Evolutionary conservation across 192 early-diverging fungal species (phyloP), one percentile per base, ranked within the genome.

Genomic region (Diversispora epigaea): DNA sequence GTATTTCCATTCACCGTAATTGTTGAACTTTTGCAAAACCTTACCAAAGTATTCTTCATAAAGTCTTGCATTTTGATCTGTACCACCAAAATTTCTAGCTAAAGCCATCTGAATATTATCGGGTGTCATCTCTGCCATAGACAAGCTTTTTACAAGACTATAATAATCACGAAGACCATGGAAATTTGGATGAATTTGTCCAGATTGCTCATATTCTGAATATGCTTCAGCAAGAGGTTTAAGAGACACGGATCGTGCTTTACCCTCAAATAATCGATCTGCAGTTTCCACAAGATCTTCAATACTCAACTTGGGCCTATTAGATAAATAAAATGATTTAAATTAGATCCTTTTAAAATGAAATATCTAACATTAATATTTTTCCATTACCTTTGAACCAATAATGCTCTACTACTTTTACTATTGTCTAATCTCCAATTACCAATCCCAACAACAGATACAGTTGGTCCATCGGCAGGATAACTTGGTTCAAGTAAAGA

Each of bases 391-490:
- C 75, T 67, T 54, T 66, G 64, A 49, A 76, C 64, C 6, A 76
- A 43, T 55, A 76, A 25, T 10, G 75, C 75, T 39, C 75, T 52
- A 47, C 65, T 68, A 12, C 44, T 66, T 54, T 76, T 76, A 56
- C 75, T 76, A 76, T 60, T 68, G 43, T 76, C 75, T 43, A 76
- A 55, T 55, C 75, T 46, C 75, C 75, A 76, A 56, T 76, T 76
- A 32, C 46, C 25, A 22, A 76, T 76, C 45, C 75, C 75, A 19
- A 76, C 68, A 12, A 76, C 64, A 43, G 75, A 39, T 4, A 76
- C 52, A 0, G 19, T 7, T 15, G 75, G 75, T 32, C 52, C 55
- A 41, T 68, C 66, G 4, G 72, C n/a, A 45, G 75, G 62, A 76
- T 68, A 66, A 39, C 67, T 68, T 43, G 75, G 75, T 68, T 76